Percentiles rank a stretch among this genome's conserved stretches.
Evolutionary conservation across 2,329 filamentous ascomycete genomes (phyloP).

Genomic region (Aspergillus sp.): DNA sequence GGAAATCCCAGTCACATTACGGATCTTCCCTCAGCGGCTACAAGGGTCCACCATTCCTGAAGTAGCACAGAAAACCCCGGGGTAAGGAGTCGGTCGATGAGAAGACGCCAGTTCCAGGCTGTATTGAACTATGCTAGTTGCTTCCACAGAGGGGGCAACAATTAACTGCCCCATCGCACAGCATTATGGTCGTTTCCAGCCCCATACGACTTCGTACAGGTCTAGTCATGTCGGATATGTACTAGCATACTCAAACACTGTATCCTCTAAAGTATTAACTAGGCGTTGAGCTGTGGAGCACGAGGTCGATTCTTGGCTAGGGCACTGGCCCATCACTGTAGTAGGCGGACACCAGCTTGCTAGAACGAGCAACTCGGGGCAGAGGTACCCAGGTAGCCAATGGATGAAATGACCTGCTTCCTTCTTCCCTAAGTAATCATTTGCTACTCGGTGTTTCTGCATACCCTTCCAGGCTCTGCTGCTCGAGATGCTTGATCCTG

Average conservation of each 20-base stretch:
- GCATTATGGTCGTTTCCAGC: neutral
- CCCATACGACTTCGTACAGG: neutral
- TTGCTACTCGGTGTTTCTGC: neutral
- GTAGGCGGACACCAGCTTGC: neutral
- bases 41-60: neutral
- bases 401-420: neutral
- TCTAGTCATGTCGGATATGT: neutral
- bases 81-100: neutral
- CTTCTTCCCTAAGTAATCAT: neutral
- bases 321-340: neutral
- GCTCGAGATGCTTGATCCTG: constrained; percentile 14
- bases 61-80: neutral
- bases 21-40: neutral
- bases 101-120: neutral
- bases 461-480: neutral
- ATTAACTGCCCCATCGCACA: neutral
- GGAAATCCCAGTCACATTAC: neutral
- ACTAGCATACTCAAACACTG: neutral
- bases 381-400: neutral
- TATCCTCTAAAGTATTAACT: neutral
- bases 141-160: neutral
- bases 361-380: neutral
- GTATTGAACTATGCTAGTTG: neutral
- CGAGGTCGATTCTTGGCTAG: neutral
- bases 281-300: neutral